Evolutionary conservation across 106 monocot genomes (phyloP).

Genomic region (Amphibolis antarctica): DNA sequence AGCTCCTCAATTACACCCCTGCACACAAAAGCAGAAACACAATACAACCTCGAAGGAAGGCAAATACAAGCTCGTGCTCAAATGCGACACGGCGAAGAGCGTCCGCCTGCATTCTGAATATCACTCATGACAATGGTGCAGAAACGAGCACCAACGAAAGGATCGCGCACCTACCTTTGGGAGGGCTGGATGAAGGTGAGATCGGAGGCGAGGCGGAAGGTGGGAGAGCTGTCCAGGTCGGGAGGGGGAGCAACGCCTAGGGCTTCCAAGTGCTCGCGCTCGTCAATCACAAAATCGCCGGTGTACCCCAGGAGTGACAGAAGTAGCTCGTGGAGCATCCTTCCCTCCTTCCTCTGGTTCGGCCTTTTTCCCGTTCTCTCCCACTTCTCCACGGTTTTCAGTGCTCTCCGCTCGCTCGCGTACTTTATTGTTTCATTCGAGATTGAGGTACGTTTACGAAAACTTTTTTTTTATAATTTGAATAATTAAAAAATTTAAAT

Average conservation of each 20-base stretch:
- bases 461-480: too few species aligned
- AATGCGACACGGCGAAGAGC: too few species aligned
- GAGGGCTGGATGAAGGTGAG: slow-evolving; percentile 79
- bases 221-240: slow-evolving; percentile 17
- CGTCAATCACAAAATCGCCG: slow-evolving; percentile 84
- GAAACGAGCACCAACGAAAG: neutral
- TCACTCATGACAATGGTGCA: too few species aligned
- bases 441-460: too few species aligned
- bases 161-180: slow-evolving; percentile 38
- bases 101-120: too few species aligned
- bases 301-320: slow-evolving; percentile 76
- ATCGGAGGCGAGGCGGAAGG: slow-evolving; percentile 80
- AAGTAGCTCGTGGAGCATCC: slow-evolving; percentile 97
- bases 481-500: too few species aligned
- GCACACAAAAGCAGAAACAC: slow-evolving; percentile 8
- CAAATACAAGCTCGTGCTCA: too few species aligned
- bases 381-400: neutral
- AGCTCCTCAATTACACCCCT: slow-evolving; percentile 79
- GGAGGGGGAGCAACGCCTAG: slow-evolving; percentile 15
- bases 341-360: neutral
- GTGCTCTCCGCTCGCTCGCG: too few species aligned
- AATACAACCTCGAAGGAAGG: too few species aligned
- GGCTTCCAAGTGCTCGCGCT: slow-evolving; percentile 32
- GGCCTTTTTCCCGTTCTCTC: neutral
- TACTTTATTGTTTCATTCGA: too few species aligned